phyloP scores from a whole-genome alignment of 768 basidiomycete genomes.

The Panus rudis region DNA sequence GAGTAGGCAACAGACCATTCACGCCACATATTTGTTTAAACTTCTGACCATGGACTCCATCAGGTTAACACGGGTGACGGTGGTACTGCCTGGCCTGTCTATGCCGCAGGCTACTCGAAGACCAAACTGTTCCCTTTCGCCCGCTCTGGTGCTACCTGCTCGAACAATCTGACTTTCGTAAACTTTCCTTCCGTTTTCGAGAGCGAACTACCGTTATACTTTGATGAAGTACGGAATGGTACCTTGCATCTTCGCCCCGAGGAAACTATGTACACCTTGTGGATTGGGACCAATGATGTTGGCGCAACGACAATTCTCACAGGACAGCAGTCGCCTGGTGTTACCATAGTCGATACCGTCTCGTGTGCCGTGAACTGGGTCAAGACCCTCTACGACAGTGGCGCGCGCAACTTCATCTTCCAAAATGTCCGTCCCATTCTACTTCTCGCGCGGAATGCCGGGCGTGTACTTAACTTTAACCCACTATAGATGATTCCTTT shows the following conservation, averaged over 20 bases:
- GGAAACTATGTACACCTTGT: constrained; percentile 56
- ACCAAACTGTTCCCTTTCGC: constrained; percentile 53
- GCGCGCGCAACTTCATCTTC: constrained; percentile 63
- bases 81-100: constrained; percentile 54
- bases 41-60: too few species aligned
- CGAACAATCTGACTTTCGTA: constrained; percentile 51
- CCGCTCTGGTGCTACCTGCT: constrained; percentile 57
- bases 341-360: constrained; percentile 52
- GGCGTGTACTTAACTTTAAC: neutral
- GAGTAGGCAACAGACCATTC: too few species aligned
- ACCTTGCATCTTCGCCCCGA: constrained; percentile 31
- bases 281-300: constrained; percentile 60
- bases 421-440: constrained; percentile 44
- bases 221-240: constrained; percentile 35
- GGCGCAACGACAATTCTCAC: constrained; percentile 49
- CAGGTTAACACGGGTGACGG: constrained; percentile 25
- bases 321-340: constrained; percentile 35
- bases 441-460: neutral
- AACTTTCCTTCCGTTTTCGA: constrained; percentile 55
- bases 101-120: constrained; percentile 47
- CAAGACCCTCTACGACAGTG: constrained; percentile 44
- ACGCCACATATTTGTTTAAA: too few species aligned
- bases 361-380: constrained; percentile 57
- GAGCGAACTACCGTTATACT: constrained; percentile 48
- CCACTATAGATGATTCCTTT: constrained; percentile 29